Percentiles rank a stretch among this genome's conserved stretches.
Conservation (phyloP, 2,329 filamentous ascomycete genomes). For the Rhytidhysteron rufulum region DNA sequence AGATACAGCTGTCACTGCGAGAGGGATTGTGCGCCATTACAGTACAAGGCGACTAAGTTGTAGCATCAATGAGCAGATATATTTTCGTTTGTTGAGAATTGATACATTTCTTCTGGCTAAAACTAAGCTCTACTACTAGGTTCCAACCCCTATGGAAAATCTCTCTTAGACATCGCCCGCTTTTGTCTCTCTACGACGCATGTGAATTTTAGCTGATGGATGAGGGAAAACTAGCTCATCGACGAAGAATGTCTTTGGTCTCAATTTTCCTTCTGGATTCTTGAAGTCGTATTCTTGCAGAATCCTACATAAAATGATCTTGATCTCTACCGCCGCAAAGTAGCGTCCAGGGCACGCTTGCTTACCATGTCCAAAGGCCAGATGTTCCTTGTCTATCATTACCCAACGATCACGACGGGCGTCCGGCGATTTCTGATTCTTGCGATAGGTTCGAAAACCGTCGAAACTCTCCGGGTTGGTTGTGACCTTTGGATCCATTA, state of each 20-base stretch:
- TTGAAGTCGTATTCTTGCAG: conserved; percentile 4
- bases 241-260: conserved; percentile 5
- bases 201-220: too few relatives aligned
- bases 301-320: conserved; percentile 25
- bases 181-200: too few relatives aligned
- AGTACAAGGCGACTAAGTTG: too few relatives aligned
- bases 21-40: too few relatives aligned
- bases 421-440: conserved; percentile 2
- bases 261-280: conserved; percentile 4
- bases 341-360: conserved; percentile 50
- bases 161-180: too few relatives aligned
- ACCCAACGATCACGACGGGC: conserved; percentile 3
- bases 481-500: conserved; percentile 4
- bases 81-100: too few relatives aligned
- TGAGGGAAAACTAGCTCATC: too few relatives aligned
- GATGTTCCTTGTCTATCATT: conserved; percentile 5
- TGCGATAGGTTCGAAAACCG: conserved; percentile 9
- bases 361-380: conserved; percentile 45
- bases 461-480: conserved; percentile 10
- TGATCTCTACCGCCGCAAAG: conserved; percentile 47
- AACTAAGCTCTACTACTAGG: too few relatives aligned
- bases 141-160: too few relatives aligned
- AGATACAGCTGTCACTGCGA: too few relatives aligned
- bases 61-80: too few relatives aligned
- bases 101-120: too few relatives aligned